A percentile compares a stretch with the other conserved stretches of the same genome.
These are phyloP conservation scores for Penicillium sp. DNA, from an alignment of 2,329 filamentous ascomycete genomes.

Conservation along the genomic window DNA sequence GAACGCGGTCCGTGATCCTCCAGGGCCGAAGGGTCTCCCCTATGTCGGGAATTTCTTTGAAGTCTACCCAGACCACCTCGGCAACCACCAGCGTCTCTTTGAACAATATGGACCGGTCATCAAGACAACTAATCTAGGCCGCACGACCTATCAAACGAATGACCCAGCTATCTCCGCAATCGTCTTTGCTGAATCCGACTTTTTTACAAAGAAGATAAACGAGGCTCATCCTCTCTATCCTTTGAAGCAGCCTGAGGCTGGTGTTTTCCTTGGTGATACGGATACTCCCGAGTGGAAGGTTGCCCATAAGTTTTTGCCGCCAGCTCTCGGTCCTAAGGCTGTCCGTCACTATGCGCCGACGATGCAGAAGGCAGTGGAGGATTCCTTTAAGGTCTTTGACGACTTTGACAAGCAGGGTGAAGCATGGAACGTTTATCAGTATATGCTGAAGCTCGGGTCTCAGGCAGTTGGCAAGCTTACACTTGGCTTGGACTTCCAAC, in stretches of 20 bases:
- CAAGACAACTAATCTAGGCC: slow-evolving; percentile 53
- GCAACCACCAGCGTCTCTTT: slow-evolving; percentile 56
- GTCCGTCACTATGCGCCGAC: slow-evolving; percentile 49
- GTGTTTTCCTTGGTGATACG: slow-evolving; percentile 33
- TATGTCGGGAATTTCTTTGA: slow-evolving; percentile 55
- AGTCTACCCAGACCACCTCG: slow-evolving; percentile 56
- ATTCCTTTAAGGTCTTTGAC: slow-evolving; percentile 49
- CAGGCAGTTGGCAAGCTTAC: slow-evolving; percentile 45
- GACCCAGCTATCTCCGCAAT: slow-evolving; percentile 47
- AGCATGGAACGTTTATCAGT: slow-evolving; percentile 50
- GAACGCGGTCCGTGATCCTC: slow-evolving; percentile 10
- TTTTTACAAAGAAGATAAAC: slow-evolving; percentile 53
- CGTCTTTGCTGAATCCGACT: slow-evolving; percentile 49
- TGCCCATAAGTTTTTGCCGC: slow-evolving; percentile 55
- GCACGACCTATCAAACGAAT: slow-evolving; percentile 50
- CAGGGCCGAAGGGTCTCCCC: slow-evolving; percentile 21
- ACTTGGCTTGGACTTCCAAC: slow-evolving; percentile 45
- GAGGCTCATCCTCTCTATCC: slow-evolving; percentile 29
- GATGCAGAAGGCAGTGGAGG: slow-evolving; percentile 56
- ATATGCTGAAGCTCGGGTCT: slow-evolving; percentile 49
- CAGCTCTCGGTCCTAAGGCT: slow-evolving; percentile 18
- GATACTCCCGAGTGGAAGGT: slow-evolving; percentile 33
- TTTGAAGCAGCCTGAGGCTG: slow-evolving; percentile 26
- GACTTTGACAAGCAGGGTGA: slow-evolving; percentile 46
- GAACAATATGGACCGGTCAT: slow-evolving; percentile 53